Evolutionary conservation across 169 alveolate species (phyloP).

Genomic region (Theileria annulata): DNA sequence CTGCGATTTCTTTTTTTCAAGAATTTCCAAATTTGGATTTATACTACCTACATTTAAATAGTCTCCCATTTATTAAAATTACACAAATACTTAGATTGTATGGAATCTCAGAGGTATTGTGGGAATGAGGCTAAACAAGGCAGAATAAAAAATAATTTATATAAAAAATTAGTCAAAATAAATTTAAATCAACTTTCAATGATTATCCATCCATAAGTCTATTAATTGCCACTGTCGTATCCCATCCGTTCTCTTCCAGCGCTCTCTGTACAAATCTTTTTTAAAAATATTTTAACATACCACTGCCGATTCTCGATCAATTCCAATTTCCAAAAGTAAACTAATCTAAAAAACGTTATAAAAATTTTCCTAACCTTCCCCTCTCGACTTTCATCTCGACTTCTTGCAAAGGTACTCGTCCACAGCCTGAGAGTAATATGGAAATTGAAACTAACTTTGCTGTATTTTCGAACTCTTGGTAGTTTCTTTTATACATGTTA

Average conservation of each 20-base stretch:
- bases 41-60: conserved; percentile 71
- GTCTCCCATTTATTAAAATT: conserved; percentile 68
- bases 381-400: conserved; percentile 49
- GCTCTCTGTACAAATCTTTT: conserved; percentile 55
- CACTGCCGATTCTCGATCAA: conserved; percentile 74
- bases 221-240: conserved; percentile 83
- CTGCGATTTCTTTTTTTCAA: conserved; percentile 62
- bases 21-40: conserved; percentile 70
- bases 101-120: conserved; percentile 10
- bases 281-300: conserved; percentile 25
- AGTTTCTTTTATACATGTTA: conserved; percentile 79
- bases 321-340: conserved; percentile 76
- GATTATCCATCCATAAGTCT: conserved; percentile 68
- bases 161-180: neutral
- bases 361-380: conserved; percentile 32
- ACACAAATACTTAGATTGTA: neutral
- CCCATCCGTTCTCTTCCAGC: conserved; percentile 81
- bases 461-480: conserved; percentile 72
- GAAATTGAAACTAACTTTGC: conserved; percentile 70
- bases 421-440: conserved; percentile 63
- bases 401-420: conserved; percentile 77
- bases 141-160: neutral
- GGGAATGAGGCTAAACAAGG: conserved; percentile 2
- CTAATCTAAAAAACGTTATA: conserved; percentile 46
- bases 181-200: neutral